Evolutionary conservation across 805 yeast genomes (phyloP).

Genomic region (Candida saitoana): DNA sequence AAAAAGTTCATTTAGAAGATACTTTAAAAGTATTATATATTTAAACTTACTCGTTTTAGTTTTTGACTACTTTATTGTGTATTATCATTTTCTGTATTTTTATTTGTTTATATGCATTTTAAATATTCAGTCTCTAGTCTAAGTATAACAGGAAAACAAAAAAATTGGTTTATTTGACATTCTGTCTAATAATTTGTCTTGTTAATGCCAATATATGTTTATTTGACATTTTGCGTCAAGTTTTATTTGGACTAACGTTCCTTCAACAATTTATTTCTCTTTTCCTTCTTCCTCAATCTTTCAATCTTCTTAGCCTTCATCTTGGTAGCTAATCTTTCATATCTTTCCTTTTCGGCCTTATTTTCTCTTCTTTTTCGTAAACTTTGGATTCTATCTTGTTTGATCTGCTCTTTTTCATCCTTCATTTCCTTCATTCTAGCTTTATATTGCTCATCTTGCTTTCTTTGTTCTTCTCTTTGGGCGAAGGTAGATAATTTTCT

Average conservation of each 20-base stretch:
- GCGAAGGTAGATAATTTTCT: conserved; percentile 52
- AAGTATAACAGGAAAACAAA: no score
- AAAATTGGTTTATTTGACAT: no score
- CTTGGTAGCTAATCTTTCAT: conserved; percentile 72
- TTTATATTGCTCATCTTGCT: conserved; percentile 63
- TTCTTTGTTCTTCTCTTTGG: conserved; percentile 60
- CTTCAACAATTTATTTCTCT: conserved; percentile 88
- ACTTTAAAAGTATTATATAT: no score
- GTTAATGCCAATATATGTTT: background rate
- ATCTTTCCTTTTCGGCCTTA: conserved; percentile 86
- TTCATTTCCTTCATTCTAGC: conserved; percentile 67
- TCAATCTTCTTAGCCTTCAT: conserved; percentile 93
- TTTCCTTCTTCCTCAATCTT: conserved; percentile 83
- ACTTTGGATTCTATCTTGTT: conserved; percentile 49
- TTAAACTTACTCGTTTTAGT: no score
- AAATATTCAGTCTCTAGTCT: no score
- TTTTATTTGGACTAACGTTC: conserved; percentile 71
- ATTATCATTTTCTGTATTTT: no score
- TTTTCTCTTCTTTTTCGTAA: conserved; percentile 71
- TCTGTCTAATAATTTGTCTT: no score
- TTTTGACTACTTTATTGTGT: no score
- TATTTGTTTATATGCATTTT: no score
- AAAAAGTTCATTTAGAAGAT: no score
- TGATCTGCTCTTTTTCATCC: conserved; percentile 68
- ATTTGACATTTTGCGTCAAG: no score